Evolutionary conservation across 805 yeast species (phyloP).

Genomic region (Lipomyces japonicus): DNA sequence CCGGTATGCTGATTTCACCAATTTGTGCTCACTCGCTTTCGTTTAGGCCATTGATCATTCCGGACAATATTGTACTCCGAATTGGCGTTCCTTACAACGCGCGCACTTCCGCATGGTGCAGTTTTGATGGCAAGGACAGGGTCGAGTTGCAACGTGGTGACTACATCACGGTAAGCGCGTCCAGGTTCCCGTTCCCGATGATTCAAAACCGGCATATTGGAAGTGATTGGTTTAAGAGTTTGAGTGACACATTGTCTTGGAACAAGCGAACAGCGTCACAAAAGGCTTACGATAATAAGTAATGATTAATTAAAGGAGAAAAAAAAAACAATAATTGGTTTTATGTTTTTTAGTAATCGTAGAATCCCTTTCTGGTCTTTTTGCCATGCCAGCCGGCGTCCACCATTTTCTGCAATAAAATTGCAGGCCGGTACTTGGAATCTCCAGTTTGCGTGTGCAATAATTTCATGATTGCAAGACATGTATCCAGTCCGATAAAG

Average conservation of each 20-base stretch:
- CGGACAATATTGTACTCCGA: slow-evolving; percentile 80
- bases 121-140: slow-evolving; percentile 89
- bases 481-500: slow-evolving; percentile 45
- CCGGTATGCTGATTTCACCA: slow-evolving; percentile 89
- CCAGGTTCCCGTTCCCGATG: slow-evolving; percentile 91
- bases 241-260: slow-evolving; percentile 86
- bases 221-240: slow-evolving; percentile 72
- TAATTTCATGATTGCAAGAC: slow-evolving; percentile 43
- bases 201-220: slow-evolving; percentile 63
- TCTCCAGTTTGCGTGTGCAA: slow-evolving; percentile 42
- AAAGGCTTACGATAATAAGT: slow-evolving; percentile 14
- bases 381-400: slow-evolving; percentile 45
- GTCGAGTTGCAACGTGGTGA: slow-evolving; percentile 79
- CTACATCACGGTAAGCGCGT: slow-evolving; percentile 77
- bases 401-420: slow-evolving; percentile 39
- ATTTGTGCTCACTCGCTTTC: slow-evolving; percentile 94
- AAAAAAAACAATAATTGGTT: too few relatives aligned
- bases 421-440: slow-evolving; percentile 43
- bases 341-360: slow-evolving; percentile 41
- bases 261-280: slow-evolving; percentile 85
- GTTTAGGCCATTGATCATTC: slow-evolving; percentile 85
- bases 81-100: slow-evolving; percentile 76
- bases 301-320: too few relatives aligned
- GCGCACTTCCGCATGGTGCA: slow-evolving; percentile 91
- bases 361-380: slow-evolving; percentile 44